These are phyloP conservation scores for Xylaria sp. DNA, from an alignment of 2,329 filamentous ascomycete genomes.

Conservation along the genomic window DNA sequence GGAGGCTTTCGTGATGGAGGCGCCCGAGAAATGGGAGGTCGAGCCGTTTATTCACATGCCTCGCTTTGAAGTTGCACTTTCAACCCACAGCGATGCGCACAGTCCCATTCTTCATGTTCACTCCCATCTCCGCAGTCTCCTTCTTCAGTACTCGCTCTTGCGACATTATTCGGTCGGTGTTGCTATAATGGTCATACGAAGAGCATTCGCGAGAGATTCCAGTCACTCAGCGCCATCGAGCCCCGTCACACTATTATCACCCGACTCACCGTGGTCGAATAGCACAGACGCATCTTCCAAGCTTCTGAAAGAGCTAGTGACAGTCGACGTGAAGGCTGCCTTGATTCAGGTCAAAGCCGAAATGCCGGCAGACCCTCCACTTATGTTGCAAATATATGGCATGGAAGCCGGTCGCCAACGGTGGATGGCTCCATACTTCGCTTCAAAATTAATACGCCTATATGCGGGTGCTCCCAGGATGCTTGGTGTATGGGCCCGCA, in stretches of 20 bases:
- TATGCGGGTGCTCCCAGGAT: constrained; percentile 90
- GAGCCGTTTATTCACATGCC: constrained; percentile 90
- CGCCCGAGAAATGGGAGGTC: constrained; percentile 81
- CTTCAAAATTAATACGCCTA: constrained; percentile 81
- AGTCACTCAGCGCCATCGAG: constrained; percentile 44
- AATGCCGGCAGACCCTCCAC: constrained; percentile 86
- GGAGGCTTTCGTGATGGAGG: constrained; percentile 91
- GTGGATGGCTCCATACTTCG: constrained; percentile 85
- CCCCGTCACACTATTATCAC: constrained; percentile 51
- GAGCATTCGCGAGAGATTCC: constrained; percentile 70
- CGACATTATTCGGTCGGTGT: constrained; percentile 91
- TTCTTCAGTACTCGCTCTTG: constrained; percentile 91
- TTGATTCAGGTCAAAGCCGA: constrained; percentile 89
- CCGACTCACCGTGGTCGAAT: constrained; percentile 47
- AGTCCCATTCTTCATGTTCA: constrained; percentile 90
- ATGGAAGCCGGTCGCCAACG: constrained; percentile 86
- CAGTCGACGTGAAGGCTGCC: constrained; percentile 82
- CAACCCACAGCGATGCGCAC: constrained; percentile 85
- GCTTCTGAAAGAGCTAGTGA: constrained; percentile 72
- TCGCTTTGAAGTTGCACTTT: constrained; percentile 85
- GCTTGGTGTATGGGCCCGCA: constrained; percentile 83
- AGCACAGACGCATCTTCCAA: constrained; percentile 51
- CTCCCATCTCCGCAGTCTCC: constrained; percentile 80
- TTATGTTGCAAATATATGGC: constrained; percentile 90
- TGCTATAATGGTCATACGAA: constrained; percentile 78